phyloP scores from a whole-genome alignment of 257 asterid species.

The Fraxinus cuspidata region DNA sequence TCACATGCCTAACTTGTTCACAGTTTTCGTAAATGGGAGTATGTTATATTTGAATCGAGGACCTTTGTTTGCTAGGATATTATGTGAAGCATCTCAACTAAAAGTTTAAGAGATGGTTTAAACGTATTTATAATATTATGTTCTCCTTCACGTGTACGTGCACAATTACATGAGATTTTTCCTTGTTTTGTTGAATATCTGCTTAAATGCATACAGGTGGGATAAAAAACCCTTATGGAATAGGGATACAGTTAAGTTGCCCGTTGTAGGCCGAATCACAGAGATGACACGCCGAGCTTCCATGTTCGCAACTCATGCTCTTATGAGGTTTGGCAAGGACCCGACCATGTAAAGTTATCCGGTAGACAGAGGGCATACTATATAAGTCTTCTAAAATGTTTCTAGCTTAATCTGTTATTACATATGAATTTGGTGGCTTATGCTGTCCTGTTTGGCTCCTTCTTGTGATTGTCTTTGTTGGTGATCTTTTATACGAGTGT shows the following conservation, averaged over 20 bases:
- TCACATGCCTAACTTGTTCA: too few species aligned
- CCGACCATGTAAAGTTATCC: conserved; percentile 31
- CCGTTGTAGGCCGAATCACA: conserved; percentile 55
- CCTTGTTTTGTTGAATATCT: not conserved
- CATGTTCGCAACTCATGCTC: conserved; percentile 74
- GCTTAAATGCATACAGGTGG: conserved; percentile 54
- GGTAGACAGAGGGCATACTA: not conserved
- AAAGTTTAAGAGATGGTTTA: too few species aligned
- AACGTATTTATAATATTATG: too few species aligned
- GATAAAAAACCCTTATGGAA: conserved; percentile 74
- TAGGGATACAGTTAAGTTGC: conserved; percentile 60
- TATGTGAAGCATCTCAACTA: too few species aligned
- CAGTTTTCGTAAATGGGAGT: too few species aligned
- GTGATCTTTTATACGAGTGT: not conserved
- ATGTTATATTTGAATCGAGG: too few species aligned
- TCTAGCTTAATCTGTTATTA: not conserved
- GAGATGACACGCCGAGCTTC: conserved; percentile 61
- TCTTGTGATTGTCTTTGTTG: not conserved
- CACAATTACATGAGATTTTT: not conserved
- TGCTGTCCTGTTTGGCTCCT: not conserved
- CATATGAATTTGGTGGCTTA: not conserved
- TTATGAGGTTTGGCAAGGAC: conserved; percentile 84
- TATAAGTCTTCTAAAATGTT: not conserved
- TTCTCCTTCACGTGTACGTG: too few species aligned
- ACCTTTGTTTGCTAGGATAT: too few species aligned